These are phyloP conservation scores for Fraxinus nigra DNA, from an alignment of 305 asterid genomes.

Conservation along the genomic window DNA sequence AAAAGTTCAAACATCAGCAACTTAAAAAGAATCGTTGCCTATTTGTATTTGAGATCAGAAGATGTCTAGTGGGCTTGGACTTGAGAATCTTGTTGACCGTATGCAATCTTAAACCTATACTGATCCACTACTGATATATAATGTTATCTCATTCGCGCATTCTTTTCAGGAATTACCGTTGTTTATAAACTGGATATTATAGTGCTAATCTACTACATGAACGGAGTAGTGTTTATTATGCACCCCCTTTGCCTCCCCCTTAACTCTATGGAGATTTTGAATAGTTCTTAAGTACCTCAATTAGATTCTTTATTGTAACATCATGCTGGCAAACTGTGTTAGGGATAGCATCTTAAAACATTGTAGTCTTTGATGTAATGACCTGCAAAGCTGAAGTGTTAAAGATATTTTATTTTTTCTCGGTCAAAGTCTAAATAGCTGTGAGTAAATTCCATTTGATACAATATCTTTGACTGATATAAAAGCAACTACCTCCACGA, in stretches of 20 bases:
- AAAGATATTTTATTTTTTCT: neutral
- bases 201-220: neutral
- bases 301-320: neutral
- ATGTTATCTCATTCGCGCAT: constrained; percentile 5
- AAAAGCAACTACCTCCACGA: neutral
- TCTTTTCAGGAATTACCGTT: neutral
- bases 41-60: constrained; percentile 23
- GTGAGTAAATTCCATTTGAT: neutral
- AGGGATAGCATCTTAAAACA: neutral
- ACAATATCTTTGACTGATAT: neutral
- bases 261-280: neutral
- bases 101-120: constrained; percentile 27
- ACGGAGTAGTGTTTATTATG: neutral
- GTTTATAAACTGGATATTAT: constrained; percentile 4
- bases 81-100: constrained; percentile 86
- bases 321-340: neutral
- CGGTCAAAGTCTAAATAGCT: neutral
- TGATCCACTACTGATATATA: neutral
- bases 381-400: neutral
- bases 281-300: neutral
- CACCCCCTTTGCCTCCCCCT: too few species aligned
- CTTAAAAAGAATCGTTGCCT: constrained; percentile 15
- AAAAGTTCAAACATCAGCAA: constrained; percentile 8
- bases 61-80: constrained; percentile 71
- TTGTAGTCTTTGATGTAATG: neutral